Evolutionary conservation across 495 filamentous ascomycete genomes (phyloP), one percentile per base, ranked within the genome.

Genomic region (Amniculicola lignicola): DNA sequence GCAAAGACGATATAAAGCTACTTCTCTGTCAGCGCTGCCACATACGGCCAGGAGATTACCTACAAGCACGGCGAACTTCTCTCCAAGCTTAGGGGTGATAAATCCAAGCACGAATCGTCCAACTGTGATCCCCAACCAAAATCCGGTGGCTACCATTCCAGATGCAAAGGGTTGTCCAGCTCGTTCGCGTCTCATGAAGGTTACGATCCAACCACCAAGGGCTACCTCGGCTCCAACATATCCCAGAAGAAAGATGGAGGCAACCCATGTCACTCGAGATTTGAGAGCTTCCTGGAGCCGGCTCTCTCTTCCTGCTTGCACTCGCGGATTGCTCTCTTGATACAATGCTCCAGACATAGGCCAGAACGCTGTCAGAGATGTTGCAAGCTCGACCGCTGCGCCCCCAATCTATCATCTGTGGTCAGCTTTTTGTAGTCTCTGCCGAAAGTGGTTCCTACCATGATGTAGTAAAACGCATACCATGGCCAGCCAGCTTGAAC

Each of bases 171-270:
- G 67, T 9, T 58, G 60, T 2, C 76, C 80, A 45, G 82, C 64
- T 15, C 82, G 73, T 23, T 83, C 76, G 3, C 70, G 71, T n/a
- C 79, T 79, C 79, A 84, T 84, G 54, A 83, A 85, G 1, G 74
- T 77, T 19, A 82, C 79, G 54, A 84, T 78, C 82, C 82, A 85
- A 7, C 82, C 82, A 25, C 88, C 88, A 0, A 94, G 75, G 0
- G 84, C 82, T n/a, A 95, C 89, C 66, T 95, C 89, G 15, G 82
- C 72, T 31, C 89, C 89, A 6, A 91, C 87, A 62, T 92, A 93
- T 24, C 79, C 79, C 1, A 94, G 75, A 27, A 92, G 70, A 69
- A 93, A 93, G 14, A 85, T 33, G 10, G 89, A 78, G 21, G 80
- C 79, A 14, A 93, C 69, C 88, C 88, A 95, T 21, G 85, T 85